Conservation (phyloP, 2,329 filamentous ascomycete species). For the Talaromyces atroroseus region DNA sequence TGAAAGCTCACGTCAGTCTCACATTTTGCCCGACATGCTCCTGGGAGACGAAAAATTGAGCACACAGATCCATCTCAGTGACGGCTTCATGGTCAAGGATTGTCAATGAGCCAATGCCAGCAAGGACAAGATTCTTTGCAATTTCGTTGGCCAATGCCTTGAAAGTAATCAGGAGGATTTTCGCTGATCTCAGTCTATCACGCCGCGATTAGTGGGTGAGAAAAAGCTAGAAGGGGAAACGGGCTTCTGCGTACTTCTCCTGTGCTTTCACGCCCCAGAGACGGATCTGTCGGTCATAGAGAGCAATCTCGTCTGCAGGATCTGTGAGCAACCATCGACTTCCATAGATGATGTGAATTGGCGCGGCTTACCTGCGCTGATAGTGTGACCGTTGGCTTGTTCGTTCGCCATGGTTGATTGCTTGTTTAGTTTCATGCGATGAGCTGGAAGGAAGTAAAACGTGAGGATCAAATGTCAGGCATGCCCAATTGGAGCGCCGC, state of each 20-base stretch:
- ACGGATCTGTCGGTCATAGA: conserved; percentile 95
- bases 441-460: not conserved
- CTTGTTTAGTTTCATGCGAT: not conserved
- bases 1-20: conserved; percentile 16
- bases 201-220: not conserved
- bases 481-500: no score
- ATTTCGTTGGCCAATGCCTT: conserved; percentile 88
- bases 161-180: conserved; percentile 82
- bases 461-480: no score
- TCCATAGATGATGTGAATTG: not conserved
- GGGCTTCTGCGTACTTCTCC: conserved; percentile 51
- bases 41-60: conserved; percentile 76
- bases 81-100: conserved; percentile 74
- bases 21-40: conserved; percentile 69
- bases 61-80: conserved; percentile 71
- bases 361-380: conserved; percentile 29
- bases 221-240: not conserved
- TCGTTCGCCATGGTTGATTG: conserved; percentile 19
- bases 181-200: conserved; percentile 72
- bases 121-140: conserved; percentile 93
- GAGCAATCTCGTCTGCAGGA: conserved; percentile 77
- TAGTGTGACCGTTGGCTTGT: conserved; percentile 22
- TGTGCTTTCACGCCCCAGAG: conserved; percentile 96
- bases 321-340: not conserved
- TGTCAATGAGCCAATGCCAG: conserved; percentile 84